Conservation (phyloP, 345 rosid species). For the Murraya koenigii region DNA sequence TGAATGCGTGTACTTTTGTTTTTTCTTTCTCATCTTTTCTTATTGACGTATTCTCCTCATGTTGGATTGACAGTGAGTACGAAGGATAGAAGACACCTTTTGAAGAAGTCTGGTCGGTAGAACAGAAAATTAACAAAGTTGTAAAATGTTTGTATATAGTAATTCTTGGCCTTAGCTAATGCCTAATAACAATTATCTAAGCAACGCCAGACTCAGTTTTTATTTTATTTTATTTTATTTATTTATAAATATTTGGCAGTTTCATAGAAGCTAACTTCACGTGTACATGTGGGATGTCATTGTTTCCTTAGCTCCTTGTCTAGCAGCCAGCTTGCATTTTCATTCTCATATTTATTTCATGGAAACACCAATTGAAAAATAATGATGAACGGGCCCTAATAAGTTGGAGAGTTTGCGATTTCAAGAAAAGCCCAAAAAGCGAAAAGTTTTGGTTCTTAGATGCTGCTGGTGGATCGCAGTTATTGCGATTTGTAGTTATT, state of each 20-base stretch:
- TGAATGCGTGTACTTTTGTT: not conserved
- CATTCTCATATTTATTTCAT: too few relatives aligned
- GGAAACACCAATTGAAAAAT: too few relatives aligned
- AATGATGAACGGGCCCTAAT: not conserved
- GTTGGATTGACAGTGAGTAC: not conserved
- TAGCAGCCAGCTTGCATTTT: too few relatives aligned
- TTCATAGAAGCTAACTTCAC: not conserved
- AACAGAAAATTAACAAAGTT: not conserved
- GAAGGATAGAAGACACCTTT: not conserved
- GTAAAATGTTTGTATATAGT: slow-evolving; percentile 11
- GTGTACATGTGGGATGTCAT: not conserved
- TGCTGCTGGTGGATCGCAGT: not conserved
- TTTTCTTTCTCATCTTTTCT: not conserved
- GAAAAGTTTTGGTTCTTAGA: not conserved
- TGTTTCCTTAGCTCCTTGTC: not conserved
- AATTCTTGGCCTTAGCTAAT: not conserved
- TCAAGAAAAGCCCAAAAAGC: not conserved
- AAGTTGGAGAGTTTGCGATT: not conserved
- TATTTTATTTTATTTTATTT: too few relatives aligned
- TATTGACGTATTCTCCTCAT: not conserved
- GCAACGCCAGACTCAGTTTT: not conserved
- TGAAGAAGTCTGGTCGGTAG: not conserved
- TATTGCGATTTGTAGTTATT: not conserved
- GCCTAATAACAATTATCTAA: not conserved
- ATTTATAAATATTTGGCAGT: not conserved